A percentile compares a stretch with the other conserved stretches of the same genome.
phyloP scores from a whole-genome alignment of 805 yeast genomes.

The Saccharomycopsis guyanensis region DNA sequence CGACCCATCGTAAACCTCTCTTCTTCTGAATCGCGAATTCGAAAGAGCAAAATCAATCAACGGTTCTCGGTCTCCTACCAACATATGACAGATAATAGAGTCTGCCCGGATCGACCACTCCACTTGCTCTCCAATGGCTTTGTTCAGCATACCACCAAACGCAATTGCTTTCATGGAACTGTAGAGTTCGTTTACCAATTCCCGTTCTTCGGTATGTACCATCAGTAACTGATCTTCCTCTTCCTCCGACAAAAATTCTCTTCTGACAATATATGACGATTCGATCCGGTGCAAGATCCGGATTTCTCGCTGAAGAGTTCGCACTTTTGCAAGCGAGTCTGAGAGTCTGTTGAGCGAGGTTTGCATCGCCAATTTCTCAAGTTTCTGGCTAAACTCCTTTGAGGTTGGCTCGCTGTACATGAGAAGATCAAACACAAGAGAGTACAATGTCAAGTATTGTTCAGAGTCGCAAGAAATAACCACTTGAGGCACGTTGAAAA shows the following conservation, averaged over 20 bases:
- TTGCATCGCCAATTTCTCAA: conserved; percentile 60
- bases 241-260: conserved; percentile 41
- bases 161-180: conserved; percentile 39
- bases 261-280: conserved; percentile 42
- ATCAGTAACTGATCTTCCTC: conserved; percentile 37
- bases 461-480: conserved; percentile 61
- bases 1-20: conserved; percentile 59
- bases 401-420: conserved; percentile 69
- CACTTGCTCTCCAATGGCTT: conserved; percentile 29
- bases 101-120: conserved; percentile 64
- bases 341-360: conserved; percentile 59
- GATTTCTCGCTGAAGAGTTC: conserved; percentile 42
- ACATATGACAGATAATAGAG: conserved; percentile 62
- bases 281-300: conserved; percentile 34
- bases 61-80: conserved; percentile 51
- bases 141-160: conserved; percentile 25
- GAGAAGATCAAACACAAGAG: conserved; percentile 54
- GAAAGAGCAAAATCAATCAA: conserved; percentile 66
- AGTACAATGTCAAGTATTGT: conserved; percentile 63
- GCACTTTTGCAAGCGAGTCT: conserved; percentile 41
- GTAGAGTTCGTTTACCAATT: conserved; percentile 35
- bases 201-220: conserved; percentile 31
- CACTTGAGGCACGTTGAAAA: conserved; percentile 64
- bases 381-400: conserved; percentile 45
- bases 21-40: conserved; percentile 49